A percentile compares a stretch with the other conserved stretches of the same genome.
phyloP scores from a whole-genome alignment of 768 basidiomycete genomes.

The Suillus cothurnatus region DNA sequence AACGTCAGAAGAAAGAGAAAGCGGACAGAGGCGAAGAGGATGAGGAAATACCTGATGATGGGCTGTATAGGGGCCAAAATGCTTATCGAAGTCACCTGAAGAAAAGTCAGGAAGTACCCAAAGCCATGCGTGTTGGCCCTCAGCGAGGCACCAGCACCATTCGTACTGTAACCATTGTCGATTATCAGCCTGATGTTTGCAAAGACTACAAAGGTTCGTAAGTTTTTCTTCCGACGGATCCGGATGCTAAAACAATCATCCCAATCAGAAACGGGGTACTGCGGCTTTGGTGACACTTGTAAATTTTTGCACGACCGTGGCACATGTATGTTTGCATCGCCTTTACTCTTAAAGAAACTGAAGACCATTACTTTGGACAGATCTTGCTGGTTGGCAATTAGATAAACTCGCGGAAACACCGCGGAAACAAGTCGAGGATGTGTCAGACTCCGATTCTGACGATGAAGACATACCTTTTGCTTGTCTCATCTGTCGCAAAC shows the following conservation, averaged over 20 bases:
- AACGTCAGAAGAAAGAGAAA: constrained; percentile 61
- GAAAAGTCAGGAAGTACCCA: constrained; percentile 82
- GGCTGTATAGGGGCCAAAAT: constrained; percentile 82
- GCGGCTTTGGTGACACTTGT: constrained; percentile 98
- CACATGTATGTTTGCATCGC: constrained; percentile 62
- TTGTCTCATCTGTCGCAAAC: constrained; percentile 95
- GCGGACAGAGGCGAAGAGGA: constrained; percentile 52
- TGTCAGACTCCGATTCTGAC: constrained; percentile 67
- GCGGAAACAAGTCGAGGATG: constrained; percentile 61
- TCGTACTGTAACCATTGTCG: constrained; percentile 90
- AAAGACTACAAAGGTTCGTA: constrained; percentile 97
- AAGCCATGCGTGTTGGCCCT: constrained; percentile 84
- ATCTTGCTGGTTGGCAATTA: constrained; percentile 98
- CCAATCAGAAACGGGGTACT: constrained; percentile 89
- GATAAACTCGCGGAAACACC: constrained; percentile 87
- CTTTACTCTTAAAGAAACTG: constrained; percentile 12
- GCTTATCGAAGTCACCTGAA: constrained; percentile 81
- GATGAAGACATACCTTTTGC: constrained; percentile 96
- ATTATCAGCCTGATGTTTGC: constrained; percentile 99
- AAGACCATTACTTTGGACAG: constrained; percentile 39
- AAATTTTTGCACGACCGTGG: constrained; percentile 99
- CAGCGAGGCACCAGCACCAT: constrained; percentile 80
- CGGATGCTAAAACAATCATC: constrained; percentile 11
- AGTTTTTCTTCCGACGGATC: constrained; percentile 10
- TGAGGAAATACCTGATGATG: constrained; percentile 72